Base-by-base conservation (phyloP, 148 eudicot genomes). In the Persicaria tinctoria region DNA sequence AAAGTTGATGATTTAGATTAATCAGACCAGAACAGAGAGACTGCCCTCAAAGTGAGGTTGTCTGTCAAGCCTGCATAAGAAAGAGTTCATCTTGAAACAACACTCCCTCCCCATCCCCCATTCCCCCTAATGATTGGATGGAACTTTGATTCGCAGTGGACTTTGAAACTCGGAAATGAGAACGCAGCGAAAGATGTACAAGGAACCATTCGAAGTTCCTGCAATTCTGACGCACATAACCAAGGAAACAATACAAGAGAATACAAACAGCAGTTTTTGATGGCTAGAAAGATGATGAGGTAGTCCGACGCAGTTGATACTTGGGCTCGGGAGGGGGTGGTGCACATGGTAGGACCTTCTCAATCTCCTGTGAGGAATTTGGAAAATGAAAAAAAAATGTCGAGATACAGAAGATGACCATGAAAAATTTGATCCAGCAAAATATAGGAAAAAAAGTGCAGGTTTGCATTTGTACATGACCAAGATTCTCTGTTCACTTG, bases 251-350 rank as follows among this genome's bases (percentile, higher is more conserved):
- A 8, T 23, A 27, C 68, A 60, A 27, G 5, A 18, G 68, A 23
- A 60, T 60, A 60, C 10, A 11, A 5, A 20, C 4, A 60, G 41
- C 1, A 13, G 14, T 3, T 66, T 66, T 38, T 66, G 48, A 14
- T 66, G 70, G 70, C 70, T 66, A 66, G 46, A 41, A 5, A 38
- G 46, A 47, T 38, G 47, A 41, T 16, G 70, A 66, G 47, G 17
- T 66, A 13, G 70, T 66, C 47, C 70, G 70, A 41, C 70, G 70
- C 70, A 66, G 46, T 66, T 66, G 70, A 14, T 12, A 12, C 70
- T 66, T 66, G 47, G 70, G 70, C 18, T 66, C 11, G 8, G 70
- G 48, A 13, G 70, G 70, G 3, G 70, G 70, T 44, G 48, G 70
- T 44, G 48, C 70, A 66, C 48, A 38, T 66, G 70, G 70, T 41